Percentiles rank a stretch among this genome's conserved stretches.
These are phyloP conservation scores for Botrytis squamosa DNA, from an alignment of 2,329 filamentous ascomycete species.

Conservation along the genomic window DNA sequence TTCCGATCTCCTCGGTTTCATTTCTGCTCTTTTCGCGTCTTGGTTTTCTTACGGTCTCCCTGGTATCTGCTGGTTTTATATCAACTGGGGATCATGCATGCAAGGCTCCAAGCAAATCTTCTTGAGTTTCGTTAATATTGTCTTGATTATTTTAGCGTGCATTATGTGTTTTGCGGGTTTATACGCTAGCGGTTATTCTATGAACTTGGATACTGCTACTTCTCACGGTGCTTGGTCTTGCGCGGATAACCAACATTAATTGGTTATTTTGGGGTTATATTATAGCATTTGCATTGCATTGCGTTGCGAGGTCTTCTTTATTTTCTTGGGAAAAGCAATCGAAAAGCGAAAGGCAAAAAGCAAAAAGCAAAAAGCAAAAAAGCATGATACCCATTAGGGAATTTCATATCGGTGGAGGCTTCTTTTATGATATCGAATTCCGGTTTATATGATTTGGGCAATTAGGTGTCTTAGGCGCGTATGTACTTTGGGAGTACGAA, in stretches of 20 bases:
- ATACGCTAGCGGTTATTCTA: conserved; percentile 24
- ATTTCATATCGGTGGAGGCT: not conserved
- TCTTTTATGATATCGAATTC: not conserved
- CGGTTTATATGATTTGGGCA: not conserved
- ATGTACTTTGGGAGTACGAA: not conserved
- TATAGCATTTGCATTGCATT: not conserved
- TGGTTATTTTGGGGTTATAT: not conserved
- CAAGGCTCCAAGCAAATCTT: conserved; percentile 21
- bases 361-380: not conserved
- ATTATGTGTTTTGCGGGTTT: conserved; percentile 26
- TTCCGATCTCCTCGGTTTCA: conserved; percentile 61
- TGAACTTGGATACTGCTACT: not conserved
- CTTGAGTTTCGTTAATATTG: conserved; percentile 21
- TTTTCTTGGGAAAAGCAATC: not conserved
- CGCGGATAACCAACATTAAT: conserved; percentile 17
- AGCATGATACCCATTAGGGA: not conserved
- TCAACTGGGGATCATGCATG: conserved; percentile 45
- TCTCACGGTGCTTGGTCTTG: conserved; percentile 16
- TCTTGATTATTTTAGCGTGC: conserved; percentile 22
- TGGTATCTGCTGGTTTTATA: conserved; percentile 49
- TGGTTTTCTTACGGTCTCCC: conserved; percentile 62
- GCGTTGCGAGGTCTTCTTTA: not conserved
- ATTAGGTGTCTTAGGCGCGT: not conserved
- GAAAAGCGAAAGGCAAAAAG: not conserved
- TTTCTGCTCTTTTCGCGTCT: conserved; percentile 47